Evolutionary conservation across 306 rosid genomes (phyloP), one percentile per base, ranked within the genome.

Genomic region (Morella rubra): DNA sequence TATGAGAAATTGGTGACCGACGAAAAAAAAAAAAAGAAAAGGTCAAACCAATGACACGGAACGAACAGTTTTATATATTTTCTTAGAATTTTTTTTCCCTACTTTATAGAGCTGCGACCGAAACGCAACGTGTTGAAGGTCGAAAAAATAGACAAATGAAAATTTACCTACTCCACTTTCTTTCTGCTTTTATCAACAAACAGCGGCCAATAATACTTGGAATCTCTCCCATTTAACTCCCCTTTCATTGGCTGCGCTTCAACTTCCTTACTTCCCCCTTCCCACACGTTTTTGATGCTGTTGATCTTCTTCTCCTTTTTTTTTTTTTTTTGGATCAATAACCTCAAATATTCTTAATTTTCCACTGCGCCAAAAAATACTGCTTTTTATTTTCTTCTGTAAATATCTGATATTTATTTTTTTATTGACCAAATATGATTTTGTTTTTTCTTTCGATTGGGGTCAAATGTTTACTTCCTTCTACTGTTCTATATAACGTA

Each of bases 101-200:
- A 24, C 27, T 24, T 24, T 24, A 24, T 0, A 27, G 32, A 27
- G 32, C 32, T 55, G 73, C 50, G 61, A 78, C 49, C 41, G 49
- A 44, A 65, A 67, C 53, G 61, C 44, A 66, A 69, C 6, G 16
- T 53, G 79, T 73, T 80, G 73, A 81, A 73, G 75, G 76, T 76
- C 70, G 83, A 61, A 81, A 79, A 82, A 81, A 19, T 70, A 71
- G 66, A 76, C 84, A 80, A 86, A 78, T 72, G 54, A 66, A 78
- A 81, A 27, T 15, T 80, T 72, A 85, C 91, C 91, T 83, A 82
- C 85, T 76, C 86, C 85, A 76, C 85, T 80, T 81, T 59, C 50
- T 14, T 27, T 27, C n/a, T 24, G 27, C 1, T 1, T 27, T 27
- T 27, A 32, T 79, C 54, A 60, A 37, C 20, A 1, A 42, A 27